A percentile compares a stretch with the other conserved stretches of the same genome.
These are phyloP conservation scores for Pyronema domesticum DNA, from an alignment of 495 filamentous ascomycete species.

Conservation along the genomic window DNA sequence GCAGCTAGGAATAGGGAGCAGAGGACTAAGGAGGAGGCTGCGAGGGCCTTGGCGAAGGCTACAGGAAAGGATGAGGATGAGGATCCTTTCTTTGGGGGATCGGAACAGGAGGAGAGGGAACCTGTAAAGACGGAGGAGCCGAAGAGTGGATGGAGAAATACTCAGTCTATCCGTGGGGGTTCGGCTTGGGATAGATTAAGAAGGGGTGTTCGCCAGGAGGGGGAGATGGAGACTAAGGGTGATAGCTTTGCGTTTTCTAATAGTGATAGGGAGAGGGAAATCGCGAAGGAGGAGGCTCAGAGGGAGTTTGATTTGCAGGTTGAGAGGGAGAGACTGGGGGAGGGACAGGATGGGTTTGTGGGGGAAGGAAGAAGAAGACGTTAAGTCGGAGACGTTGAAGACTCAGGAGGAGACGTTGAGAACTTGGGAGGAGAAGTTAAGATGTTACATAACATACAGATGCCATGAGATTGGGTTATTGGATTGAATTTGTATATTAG, in stretches of 20 bases:
- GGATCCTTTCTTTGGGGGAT: neutral
- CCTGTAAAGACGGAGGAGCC: too few species aligned
- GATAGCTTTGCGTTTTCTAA: constrained; percentile 31
- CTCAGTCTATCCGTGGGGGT: neutral
- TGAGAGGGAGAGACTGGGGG: constrained; percentile 31
- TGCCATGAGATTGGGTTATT: too few species aligned
- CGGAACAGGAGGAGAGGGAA: neutral
- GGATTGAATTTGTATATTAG: too few species aligned
- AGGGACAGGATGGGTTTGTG: constrained; percentile 8
- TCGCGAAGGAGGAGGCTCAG: constrained; percentile 35
- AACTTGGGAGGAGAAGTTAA: too few species aligned
- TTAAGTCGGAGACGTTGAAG: too few species aligned
- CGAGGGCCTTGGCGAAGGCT: neutral
- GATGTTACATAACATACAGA: too few species aligned
- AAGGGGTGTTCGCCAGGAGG: neutral
- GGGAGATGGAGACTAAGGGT: constrained; percentile 9
- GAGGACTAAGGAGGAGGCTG: neutral
- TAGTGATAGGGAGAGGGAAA: constrained; percentile 26
- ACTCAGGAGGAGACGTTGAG: too few species aligned
- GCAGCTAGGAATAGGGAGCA: neutral
- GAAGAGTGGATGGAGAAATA: neutral
- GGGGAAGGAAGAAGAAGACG: constrained; percentile 16
- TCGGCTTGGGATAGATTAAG: constrained; percentile 16
- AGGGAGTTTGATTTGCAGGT: constrained; percentile 35
- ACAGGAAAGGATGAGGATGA: neutral